Percentiles rank a stretch among this genome's conserved stretches.
These are phyloP conservation scores for Pascua guehoae DNA, from an alignment of 1,284 basidiomycete genomes.

Conservation along the genomic window DNA sequence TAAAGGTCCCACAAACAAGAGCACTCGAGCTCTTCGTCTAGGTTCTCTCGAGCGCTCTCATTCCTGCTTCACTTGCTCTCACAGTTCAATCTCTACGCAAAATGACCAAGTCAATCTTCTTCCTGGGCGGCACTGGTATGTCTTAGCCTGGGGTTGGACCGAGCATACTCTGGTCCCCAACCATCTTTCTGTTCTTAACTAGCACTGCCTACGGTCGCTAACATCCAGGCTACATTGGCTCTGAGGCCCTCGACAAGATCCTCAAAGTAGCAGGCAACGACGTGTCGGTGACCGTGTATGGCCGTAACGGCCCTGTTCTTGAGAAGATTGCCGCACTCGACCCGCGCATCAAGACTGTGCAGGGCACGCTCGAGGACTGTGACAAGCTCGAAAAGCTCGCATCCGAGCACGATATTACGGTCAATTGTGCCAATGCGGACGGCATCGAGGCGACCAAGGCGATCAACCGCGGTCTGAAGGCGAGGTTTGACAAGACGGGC, in stretches of 20 bases:
- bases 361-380: slow-evolving; percentile 32
- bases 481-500: slow-evolving; percentile 37
- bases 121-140: slow-evolving; percentile 15
- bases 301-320: slow-evolving; percentile 3
- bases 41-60: no score
- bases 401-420: slow-evolving; percentile 38
- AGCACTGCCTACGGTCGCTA: neutral
- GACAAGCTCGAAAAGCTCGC: slow-evolving; percentile 34
- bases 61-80: no score
- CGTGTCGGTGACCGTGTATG: slow-evolving; percentile 6
- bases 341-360: slow-evolving; percentile 1
- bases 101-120: slow-evolving; percentile 10
- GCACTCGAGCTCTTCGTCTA: no score
- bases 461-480: slow-evolving; percentile 42
- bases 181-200: neutral
- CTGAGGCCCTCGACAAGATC: slow-evolving; percentile 6
- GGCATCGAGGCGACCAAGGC: slow-evolving; percentile 35
- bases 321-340: neutral
- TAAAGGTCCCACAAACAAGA: no score
- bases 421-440: slow-evolving; percentile 47
- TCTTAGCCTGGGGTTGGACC: no score
- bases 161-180: no score
- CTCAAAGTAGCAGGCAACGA: slow-evolving; percentile 1
- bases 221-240: slow-evolving; percentile 14
- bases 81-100: neutral